These are phyloP conservation scores for Sphaerobolus stellatus DNA, from an alignment of 1,284 basidiomycete species.

Conservation along the genomic window DNA sequence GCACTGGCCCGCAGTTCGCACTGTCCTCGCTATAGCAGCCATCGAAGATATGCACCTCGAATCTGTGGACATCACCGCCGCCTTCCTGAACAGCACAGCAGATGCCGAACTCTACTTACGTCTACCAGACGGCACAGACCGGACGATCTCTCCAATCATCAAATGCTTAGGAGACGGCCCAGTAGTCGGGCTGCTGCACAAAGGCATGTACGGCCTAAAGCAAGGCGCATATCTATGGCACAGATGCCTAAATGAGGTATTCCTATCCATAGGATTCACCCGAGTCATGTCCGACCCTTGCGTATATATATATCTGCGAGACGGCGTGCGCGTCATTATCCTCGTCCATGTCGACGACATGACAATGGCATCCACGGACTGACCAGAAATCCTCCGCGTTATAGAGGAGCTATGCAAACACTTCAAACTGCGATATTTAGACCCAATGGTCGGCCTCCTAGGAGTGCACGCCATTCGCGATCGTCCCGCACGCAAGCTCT, in stretches of 20 bases:
- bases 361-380: conserved; percentile 18
- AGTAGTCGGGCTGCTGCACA: conserved; percentile 13
- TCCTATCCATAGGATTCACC: conserved; percentile 17
- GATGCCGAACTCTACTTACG: conserved; percentile 35
- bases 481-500: conserved; percentile 18
- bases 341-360: conserved; percentile 27
- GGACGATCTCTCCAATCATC: too few relatives aligned
- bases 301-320: conserved; percentile 6
- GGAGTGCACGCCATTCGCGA: conserved; percentile 34
- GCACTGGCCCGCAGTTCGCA: conserved; percentile 20
- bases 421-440: conserved; percentile 39
- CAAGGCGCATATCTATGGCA: conserved; percentile 39
- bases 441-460: conserved; percentile 30
- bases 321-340: conserved; percentile 13
- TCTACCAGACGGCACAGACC: conserved; percentile 29
- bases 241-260: conserved; percentile 21
- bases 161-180: not conserved
- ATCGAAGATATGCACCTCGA: conserved; percentile 33
- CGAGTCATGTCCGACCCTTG: not conserved
- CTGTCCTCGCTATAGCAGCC: conserved; percentile 25
- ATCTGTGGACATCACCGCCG: conserved; percentile 37
- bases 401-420: conserved; percentile 24
- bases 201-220: conserved; percentile 38
- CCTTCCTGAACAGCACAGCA: conserved; percentile 33
- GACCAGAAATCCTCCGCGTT: too few relatives aligned